phyloP scores from a whole-genome alignment of 2,329 filamentous ascomycete species.

The Aspergillus chevalieri region DNA sequence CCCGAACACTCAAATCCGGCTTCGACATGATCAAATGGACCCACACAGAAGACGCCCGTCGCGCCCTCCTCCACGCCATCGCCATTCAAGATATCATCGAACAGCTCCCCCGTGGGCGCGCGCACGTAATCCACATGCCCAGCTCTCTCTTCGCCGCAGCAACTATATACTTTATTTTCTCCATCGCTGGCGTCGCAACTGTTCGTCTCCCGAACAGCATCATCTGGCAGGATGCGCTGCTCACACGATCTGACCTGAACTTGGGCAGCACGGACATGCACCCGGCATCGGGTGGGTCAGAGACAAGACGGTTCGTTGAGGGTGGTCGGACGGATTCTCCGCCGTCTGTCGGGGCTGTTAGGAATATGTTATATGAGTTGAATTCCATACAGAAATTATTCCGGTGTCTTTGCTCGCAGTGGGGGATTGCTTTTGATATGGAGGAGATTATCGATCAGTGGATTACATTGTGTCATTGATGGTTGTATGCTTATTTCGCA shows the following conservation, averaged over 20 bases:
- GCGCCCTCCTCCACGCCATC: slow-evolving; percentile 39
- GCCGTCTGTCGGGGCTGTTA: slow-evolving; percentile 19
- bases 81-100: slow-evolving; percentile 44
- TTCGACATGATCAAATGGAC: slow-evolving; percentile 38
- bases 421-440: slow-evolving; percentile 44
- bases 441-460: slow-evolving; percentile 40
- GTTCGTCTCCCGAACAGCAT: slow-evolving; percentile 35
- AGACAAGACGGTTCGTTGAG: slow-evolving; percentile 35
- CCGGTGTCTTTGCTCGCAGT: slow-evolving; percentile 39
- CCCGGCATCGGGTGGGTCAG: slow-evolving; percentile 20
- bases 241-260: slow-evolving; percentile 24
- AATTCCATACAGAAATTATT: slow-evolving; percentile 45
- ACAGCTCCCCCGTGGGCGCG: slow-evolving; percentile 39
- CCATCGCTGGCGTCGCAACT: slow-evolving; percentile 32
- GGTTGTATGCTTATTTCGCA: background rate
- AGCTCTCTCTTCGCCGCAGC: slow-evolving; percentile 40
- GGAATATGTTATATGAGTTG: slow-evolving; percentile 43
- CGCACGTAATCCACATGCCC: slow-evolving; percentile 43
- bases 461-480: slow-evolving; percentile 39
- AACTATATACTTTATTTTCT: slow-evolving; percentile 39
- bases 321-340: slow-evolving; percentile 19
- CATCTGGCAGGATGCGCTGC: slow-evolving; percentile 38
- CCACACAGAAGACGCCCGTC: slow-evolving; percentile 33
- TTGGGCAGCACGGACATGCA: slow-evolving; percentile 20
- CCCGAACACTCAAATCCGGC: slow-evolving; percentile 17